Percentiles rank a stretch among this genome's conserved stretches.
Conservation (phyloP, 2,329 filamentous ascomycete genomes). For the Sporothrix inflata region DNA sequence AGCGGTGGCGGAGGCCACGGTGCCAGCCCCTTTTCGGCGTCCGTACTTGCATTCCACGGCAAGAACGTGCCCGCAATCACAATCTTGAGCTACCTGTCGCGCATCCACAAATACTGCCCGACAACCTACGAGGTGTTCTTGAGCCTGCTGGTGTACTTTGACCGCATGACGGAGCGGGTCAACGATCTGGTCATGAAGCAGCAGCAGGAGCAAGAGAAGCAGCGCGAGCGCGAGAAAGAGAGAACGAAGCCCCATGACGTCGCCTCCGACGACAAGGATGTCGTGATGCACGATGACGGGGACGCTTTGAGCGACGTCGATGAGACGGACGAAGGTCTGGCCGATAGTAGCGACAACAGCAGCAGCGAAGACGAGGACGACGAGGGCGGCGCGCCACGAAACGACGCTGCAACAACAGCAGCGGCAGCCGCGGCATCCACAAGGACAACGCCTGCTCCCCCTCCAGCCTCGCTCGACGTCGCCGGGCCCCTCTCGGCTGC, state of each 20-base stretch:
- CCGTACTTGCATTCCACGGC: slow-evolving; percentile 92
- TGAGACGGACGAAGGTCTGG: slow-evolving; percentile 56
- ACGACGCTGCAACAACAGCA: neutral
- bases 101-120: slow-evolving; percentile 98
- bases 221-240: slow-evolving; percentile 33
- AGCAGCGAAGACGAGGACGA: slow-evolving; percentile 29
- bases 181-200: slow-evolving; percentile 77
- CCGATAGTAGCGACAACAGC: slow-evolving; percentile 48
- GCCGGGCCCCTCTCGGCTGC: slow-evolving; percentile 39
- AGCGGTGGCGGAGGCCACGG: slow-evolving; percentile 58
- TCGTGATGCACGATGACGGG: slow-evolving; percentile 32
- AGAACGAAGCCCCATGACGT: slow-evolving; percentile 24
- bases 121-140: slow-evolving; percentile 98
- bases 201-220: slow-evolving; percentile 53
- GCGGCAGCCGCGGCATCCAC: neutral
- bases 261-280: neutral
- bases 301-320: slow-evolving; percentile 43
- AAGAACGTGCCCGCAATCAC: slow-evolving; percentile 98
- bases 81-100: slow-evolving; percentile 90
- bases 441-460: neutral
- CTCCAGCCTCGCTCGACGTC: neutral
- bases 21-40: slow-evolving; percentile 57
- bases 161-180: slow-evolving; percentile 96
- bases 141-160: slow-evolving; percentile 94
- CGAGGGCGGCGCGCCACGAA: neutral